Conservation (phyloP, 495 filamentous ascomycete genomes). For the Penicillium goetzii region DNA sequence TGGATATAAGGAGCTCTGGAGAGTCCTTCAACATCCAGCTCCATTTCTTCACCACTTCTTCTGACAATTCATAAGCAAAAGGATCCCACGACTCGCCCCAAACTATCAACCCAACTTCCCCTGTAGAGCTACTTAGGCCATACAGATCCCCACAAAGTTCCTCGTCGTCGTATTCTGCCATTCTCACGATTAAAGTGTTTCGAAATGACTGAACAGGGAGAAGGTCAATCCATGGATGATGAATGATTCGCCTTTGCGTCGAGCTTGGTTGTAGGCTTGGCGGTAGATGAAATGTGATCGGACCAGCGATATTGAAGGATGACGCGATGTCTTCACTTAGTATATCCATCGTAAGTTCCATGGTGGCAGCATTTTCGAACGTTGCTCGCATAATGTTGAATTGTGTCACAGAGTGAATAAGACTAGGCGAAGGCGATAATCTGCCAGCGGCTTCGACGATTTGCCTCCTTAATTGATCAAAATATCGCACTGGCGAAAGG, state of each 20-base stretch:
- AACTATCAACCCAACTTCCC: slow-evolving; percentile 21
- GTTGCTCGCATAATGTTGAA: slow-evolving; percentile 24
- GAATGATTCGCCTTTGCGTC: slow-evolving; percentile 25
- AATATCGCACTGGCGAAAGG: not conserved
- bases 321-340: slow-evolving; percentile 31
- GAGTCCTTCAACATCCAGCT: slow-evolving; percentile 23
- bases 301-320: slow-evolving; percentile 26
- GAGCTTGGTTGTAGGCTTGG: slow-evolving; percentile 26
- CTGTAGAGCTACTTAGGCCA: slow-evolving; percentile 8
- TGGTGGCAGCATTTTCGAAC: slow-evolving; percentile 22
- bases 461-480: not conserved
- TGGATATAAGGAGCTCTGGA: slow-evolving; percentile 27
- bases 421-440: not conserved
- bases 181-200: slow-evolving; percentile 13
- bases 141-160: slow-evolving; percentile 29
- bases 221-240: slow-evolving; percentile 36
- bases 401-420: slow-evolving; percentile 11
- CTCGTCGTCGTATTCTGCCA: slow-evolving; percentile 24
- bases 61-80: slow-evolving; percentile 28
- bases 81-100: slow-evolving; percentile 36
- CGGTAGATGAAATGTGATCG: slow-evolving; percentile 19
- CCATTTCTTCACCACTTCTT: slow-evolving; percentile 23
- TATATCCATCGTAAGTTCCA: slow-evolving; percentile 24
- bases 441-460: slow-evolving; percentile 4
- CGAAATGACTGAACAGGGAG: slow-evolving; percentile 27